phyloP scores from a whole-genome alignment of 495 filamentous ascomycete species.

The Penicillium malachiteum region DNA sequence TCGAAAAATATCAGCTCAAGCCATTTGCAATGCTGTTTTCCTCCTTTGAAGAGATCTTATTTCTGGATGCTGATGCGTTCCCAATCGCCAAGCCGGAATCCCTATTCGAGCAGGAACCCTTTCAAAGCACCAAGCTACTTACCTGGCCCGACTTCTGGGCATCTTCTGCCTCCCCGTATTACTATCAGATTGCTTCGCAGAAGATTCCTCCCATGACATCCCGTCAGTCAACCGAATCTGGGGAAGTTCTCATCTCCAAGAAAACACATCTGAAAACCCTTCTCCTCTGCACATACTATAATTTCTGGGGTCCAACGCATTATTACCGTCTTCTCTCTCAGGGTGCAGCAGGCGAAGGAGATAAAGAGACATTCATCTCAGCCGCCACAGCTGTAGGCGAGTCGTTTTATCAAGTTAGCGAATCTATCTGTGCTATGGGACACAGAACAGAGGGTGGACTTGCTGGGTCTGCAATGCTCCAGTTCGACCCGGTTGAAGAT shows the following conservation, averaged over 20 bases:
- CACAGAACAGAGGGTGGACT: slow-evolving; percentile 10
- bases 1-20: slow-evolving; percentile 53
- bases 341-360: slow-evolving; percentile 54
- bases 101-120: slow-evolving; percentile 47
- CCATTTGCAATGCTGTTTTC: slow-evolving; percentile 54
- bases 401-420: slow-evolving; percentile 60
- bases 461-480: slow-evolving; percentile 36
- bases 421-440: slow-evolving; percentile 45
- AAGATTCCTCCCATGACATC: slow-evolving; percentile 21
- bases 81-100: slow-evolving; percentile 45
- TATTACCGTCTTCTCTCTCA: slow-evolving; percentile 55
- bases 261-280: slow-evolving; percentile 46
- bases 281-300: slow-evolving; percentile 58
- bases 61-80: slow-evolving; percentile 54
- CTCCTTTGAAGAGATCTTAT: slow-evolving; percentile 54
- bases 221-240: slow-evolving; percentile 49
- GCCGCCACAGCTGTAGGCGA: slow-evolving; percentile 45
- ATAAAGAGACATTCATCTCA: slow-evolving; percentile 58
- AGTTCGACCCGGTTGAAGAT: slow-evolving; percentile 43
- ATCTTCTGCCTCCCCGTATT: slow-evolving; percentile 43
- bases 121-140: slow-evolving; percentile 44
- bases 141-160: slow-evolving; percentile 60
- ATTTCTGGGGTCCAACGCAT: slow-evolving; percentile 52
- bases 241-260: slow-evolving; percentile 53
- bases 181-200: slow-evolving; percentile 49